These are phyloP conservation scores for Dalbergia cochinchinensis DNA, from an alignment of 306 rosid genomes.

Conservation along the genomic window DNA sequence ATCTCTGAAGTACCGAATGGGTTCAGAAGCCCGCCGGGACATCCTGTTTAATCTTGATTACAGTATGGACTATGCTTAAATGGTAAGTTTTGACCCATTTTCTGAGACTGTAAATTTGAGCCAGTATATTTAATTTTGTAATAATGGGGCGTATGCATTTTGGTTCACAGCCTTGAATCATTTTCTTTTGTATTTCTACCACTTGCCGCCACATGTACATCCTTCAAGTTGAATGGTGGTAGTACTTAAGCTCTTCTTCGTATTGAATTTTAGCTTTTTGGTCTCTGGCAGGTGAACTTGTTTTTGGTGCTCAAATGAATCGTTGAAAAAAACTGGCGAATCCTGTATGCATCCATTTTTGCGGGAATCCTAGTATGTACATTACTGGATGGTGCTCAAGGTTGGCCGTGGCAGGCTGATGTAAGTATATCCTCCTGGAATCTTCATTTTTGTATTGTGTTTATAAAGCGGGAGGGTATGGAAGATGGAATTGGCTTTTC, in stretches of 20 bases:
- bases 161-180: background rate
- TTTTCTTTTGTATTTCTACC: background rate
- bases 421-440: conserved; percentile 44
- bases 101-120: background rate
- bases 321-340: conserved; percentile 36
- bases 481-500: conserved; percentile 41
- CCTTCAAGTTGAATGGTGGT: conserved; percentile 10
- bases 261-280: conserved; percentile 26
- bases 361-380: conserved; percentile 58
- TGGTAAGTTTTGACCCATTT: conserved; percentile 52
- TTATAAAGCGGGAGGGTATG: conserved; percentile 32
- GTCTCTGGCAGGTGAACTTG: conserved; percentile 52
- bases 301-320: conserved; percentile 40
- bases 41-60: conserved; percentile 71
- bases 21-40: conserved; percentile 66
- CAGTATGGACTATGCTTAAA: conserved; percentile 59
- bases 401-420: conserved; percentile 50
- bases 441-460: conserved; percentile 41
- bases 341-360: conserved; percentile 39
- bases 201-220: conserved; percentile 9
- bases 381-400: conserved; percentile 54
- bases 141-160: conserved; percentile 12
- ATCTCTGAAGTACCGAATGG: conserved; percentile 58
- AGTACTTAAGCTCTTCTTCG: background rate
- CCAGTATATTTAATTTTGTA: background rate